phyloP scores from a whole-genome alignment of 2,329 filamentous ascomycete genomes.

The Volutella citrinella region DNA sequence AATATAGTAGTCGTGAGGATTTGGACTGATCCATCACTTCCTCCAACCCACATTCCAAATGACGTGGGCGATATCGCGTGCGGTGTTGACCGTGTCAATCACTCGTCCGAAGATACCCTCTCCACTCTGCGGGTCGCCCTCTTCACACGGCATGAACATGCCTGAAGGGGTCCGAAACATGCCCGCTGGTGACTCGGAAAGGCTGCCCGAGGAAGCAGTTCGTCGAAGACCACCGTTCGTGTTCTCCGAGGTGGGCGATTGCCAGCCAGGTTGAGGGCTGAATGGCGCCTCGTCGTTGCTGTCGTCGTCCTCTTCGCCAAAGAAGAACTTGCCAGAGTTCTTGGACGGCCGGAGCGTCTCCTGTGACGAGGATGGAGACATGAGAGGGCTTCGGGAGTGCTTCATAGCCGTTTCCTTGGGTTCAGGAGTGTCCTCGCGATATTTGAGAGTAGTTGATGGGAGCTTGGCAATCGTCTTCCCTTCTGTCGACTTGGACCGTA shows the following conservation, averaged over 20 bases:
- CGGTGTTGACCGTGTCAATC: conserved; percentile 75
- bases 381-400: conserved; percentile 50
- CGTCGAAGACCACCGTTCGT: conserved; percentile 37
- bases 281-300: conserved; percentile 39
- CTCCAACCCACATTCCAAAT: conserved; percentile 71
- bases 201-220: conserved; percentile 46
- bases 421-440: conserved; percentile 73
- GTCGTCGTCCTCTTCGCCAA: conserved; percentile 59
- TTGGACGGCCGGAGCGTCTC: conserved; percentile 75
- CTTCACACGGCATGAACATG: conserved; percentile 88
- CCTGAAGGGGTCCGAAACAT: conserved; percentile 79
- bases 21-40: conserved; percentile 43
- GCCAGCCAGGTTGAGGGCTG: conserved; percentile 30
- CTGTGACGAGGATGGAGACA: conserved; percentile 76
- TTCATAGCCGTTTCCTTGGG: conserved; percentile 60
- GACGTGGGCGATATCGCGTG: conserved; percentile 67
- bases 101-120: conserved; percentile 73
- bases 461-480: conserved; percentile 87
- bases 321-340: conserved; percentile 61
- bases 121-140: conserved; percentile 60
- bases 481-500: conserved; percentile 49
- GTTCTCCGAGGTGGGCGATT: conserved; percentile 24
- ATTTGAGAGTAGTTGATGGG: conserved; percentile 84
- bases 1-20: no score
- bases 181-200: conserved; percentile 53